These are phyloP conservation scores for Chaetomium cochliodes DNA, from an alignment of 495 filamentous ascomycete species.

Conservation along the genomic window DNA sequence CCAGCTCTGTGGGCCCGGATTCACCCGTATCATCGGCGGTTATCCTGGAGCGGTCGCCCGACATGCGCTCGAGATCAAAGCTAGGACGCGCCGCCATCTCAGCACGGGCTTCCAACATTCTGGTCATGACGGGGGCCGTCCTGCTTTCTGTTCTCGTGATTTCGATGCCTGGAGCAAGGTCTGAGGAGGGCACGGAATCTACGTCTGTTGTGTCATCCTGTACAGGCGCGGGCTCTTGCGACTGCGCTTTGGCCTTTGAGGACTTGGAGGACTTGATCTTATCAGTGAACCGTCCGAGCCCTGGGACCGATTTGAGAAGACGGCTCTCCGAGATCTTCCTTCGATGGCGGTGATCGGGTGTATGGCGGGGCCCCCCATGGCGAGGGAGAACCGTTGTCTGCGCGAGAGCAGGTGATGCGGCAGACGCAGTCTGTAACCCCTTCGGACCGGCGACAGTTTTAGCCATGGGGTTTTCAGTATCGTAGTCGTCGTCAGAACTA, in stretches of 20 bases:
- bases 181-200: constrained; percentile 4
- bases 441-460: constrained; percentile 33
- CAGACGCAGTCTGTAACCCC: constrained; percentile 16
- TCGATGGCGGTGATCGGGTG: constrained; percentile 45
- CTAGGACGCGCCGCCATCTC: constrained; percentile 57
- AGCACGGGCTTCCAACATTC: constrained; percentile 79
- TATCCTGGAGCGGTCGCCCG: constrained; percentile 33
- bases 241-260: constrained; percentile 31
- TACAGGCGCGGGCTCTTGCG: constrained; percentile 20
- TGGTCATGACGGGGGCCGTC: constrained; percentile 71
- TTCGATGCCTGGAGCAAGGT: constrained; percentile 33
- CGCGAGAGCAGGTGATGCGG: constrained; percentile 22
- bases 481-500: constrained; percentile 70
- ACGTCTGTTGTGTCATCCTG: constrained; percentile 17
- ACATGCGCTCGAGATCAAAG: constrained; percentile 49
- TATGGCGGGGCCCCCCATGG: constrained; percentile 24
- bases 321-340: constrained; percentile 61
- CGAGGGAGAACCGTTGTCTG: constrained; percentile 41
- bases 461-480: constrained; percentile 34
- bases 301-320: constrained; percentile 58
- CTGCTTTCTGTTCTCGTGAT: constrained; percentile 36
- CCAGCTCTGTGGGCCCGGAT: constrained; percentile 51
- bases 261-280: constrained; percentile 44
- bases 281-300: constrained; percentile 40
- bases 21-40: constrained; percentile 35